Percentiles rank a stretch among this genome's conserved stretches.
Conservation (phyloP, 352 stramenopile species). For the Globisporangium radiosum region DNA sequence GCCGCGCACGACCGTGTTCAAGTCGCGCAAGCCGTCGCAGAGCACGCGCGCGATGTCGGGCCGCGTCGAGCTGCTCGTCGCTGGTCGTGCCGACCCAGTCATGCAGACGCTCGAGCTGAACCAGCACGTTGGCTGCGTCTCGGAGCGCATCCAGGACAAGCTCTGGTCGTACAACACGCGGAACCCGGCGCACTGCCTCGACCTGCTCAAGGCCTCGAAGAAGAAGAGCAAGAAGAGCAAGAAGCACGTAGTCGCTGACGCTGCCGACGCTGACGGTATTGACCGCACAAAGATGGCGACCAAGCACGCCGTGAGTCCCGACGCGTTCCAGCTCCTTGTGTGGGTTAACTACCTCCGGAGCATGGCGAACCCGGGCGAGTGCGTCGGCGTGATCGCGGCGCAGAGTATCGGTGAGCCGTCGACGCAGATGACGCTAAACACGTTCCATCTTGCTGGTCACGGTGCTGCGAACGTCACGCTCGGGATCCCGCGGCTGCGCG, state of each 20-base stretch:
- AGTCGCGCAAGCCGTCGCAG: slow-evolving; percentile 57
- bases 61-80: slow-evolving; percentile 75
- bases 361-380: slow-evolving; percentile 95
- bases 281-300: slow-evolving; percentile 69
- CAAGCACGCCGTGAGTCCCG: slow-evolving; percentile 66
- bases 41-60: slow-evolving; percentile 72
- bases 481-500: slow-evolving; percentile 98
- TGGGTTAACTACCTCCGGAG: slow-evolving; percentile 98
- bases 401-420: slow-evolving; percentile 99
- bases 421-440: slow-evolving; percentile 99
- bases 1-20: slow-evolving; percentile 71
- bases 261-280: slow-evolving; percentile 27
- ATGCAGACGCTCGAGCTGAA: slow-evolving; percentile 84
- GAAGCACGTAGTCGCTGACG: slow-evolving; percentile 34
- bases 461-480: slow-evolving; percentile 99
- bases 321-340: slow-evolving; percentile 91
- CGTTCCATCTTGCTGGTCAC: slow-evolving; percentile 99
- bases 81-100: slow-evolving; percentile 67
- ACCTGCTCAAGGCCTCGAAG: slow-evolving; percentile 43
- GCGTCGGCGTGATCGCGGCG: slow-evolving; percentile 97
- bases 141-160: slow-evolving; percentile 81
- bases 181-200: slow-evolving; percentile 69
- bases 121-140: slow-evolving; percentile 82
- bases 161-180: slow-evolving; percentile 70
- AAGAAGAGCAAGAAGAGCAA: slow-evolving; percentile 82